Conservation (phyloP, 1,139 yeast genomes). For the Torulaspora globosa region DNA sequence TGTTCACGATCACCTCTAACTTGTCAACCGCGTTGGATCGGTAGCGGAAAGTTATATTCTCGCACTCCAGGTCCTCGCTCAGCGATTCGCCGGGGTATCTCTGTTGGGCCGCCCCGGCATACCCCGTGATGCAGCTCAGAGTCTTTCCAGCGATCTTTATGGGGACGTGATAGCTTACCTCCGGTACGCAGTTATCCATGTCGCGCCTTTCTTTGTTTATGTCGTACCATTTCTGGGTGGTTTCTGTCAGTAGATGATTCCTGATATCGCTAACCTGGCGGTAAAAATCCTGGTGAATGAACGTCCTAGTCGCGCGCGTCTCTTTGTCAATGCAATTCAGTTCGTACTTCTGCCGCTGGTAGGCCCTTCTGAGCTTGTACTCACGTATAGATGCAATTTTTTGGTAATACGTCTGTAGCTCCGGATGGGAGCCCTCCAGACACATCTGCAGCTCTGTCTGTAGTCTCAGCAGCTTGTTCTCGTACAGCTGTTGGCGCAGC, state of each 20-base stretch:
- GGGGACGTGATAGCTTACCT: slow-evolving; percentile 38
- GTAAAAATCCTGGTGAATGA: slow-evolving; percentile 79
- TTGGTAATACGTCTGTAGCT: slow-evolving; percentile 58
- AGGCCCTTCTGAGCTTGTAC: slow-evolving; percentile 63
- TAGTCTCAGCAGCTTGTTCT: slow-evolving; percentile 66
- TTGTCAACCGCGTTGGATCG: slow-evolving; percentile 38
- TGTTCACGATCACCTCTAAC: slow-evolving; percentile 38
- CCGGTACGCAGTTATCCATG: slow-evolving; percentile 68
- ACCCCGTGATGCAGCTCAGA: slow-evolving; percentile 38
- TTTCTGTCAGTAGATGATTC: slow-evolving; percentile 58
- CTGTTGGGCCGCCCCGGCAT: slow-evolving; percentile 37
- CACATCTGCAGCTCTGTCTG: slow-evolving; percentile 86
- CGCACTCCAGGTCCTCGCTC: slow-evolving; percentile 35
- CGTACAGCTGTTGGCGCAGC: slow-evolving; percentile 71
- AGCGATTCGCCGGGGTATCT: slow-evolving; percentile 34
- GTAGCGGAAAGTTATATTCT: slow-evolving; percentile 35
- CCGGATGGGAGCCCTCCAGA: slow-evolving; percentile 88
- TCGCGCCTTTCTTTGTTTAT: slow-evolving; percentile 85
- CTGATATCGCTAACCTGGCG: slow-evolving; percentile 68
- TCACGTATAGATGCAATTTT: slow-evolving; percentile 70
- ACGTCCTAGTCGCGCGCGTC: slow-evolving; percentile 73
- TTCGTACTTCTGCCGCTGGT: slow-evolving; percentile 65
- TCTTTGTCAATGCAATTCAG: slow-evolving; percentile 73
- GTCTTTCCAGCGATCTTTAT: slow-evolving; percentile 35
- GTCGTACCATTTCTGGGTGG: slow-evolving; percentile 89